Evolutionary conservation across 306 rosid species (phyloP).

Genomic region (Cicer judaicum): DNA sequence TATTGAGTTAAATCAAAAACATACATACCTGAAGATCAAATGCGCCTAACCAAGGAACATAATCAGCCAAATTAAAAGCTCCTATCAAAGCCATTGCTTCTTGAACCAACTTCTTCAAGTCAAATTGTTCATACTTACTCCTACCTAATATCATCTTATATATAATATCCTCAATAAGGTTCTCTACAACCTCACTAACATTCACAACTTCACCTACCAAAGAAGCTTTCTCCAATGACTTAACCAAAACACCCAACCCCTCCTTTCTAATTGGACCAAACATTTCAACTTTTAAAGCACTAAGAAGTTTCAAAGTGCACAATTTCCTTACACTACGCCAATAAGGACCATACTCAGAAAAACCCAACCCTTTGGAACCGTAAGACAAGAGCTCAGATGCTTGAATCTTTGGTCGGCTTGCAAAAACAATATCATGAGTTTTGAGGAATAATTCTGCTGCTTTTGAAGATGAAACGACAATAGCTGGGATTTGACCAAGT

Average conservation of each 20-base stretch:
- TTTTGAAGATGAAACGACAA: constrained; percentile 2
- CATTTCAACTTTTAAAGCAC: constrained; percentile 17
- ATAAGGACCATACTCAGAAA: background rate
- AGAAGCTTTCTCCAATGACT: background rate
- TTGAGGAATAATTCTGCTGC: background rate
- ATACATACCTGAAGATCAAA: constrained; percentile 41
- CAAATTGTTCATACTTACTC: constrained; percentile 2
- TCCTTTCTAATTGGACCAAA: constrained; percentile 32
- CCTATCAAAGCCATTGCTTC: background rate
- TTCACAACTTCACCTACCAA: background rate
- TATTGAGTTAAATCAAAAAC: too few species aligned
- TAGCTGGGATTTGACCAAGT: background rate
- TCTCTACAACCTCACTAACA: constrained; percentile 7
- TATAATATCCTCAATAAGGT: background rate
- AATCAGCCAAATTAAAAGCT: constrained; percentile 38
- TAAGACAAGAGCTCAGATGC: background rate
- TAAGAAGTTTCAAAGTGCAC: constrained; percentile 36
- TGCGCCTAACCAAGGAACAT: constrained; percentile 10
- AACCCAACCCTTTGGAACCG: background rate
- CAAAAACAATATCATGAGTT: background rate
- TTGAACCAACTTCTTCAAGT: constrained; percentile 3
- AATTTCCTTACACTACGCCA: constrained; percentile 42
- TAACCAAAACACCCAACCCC: background rate
- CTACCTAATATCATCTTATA: constrained; percentile 35
- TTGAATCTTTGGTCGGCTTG: background rate